These are phyloP conservation scores for Xerocomus potaroensis DNA, from an alignment of 768 basidiomycete genomes.

Conservation along the genomic window DNA sequence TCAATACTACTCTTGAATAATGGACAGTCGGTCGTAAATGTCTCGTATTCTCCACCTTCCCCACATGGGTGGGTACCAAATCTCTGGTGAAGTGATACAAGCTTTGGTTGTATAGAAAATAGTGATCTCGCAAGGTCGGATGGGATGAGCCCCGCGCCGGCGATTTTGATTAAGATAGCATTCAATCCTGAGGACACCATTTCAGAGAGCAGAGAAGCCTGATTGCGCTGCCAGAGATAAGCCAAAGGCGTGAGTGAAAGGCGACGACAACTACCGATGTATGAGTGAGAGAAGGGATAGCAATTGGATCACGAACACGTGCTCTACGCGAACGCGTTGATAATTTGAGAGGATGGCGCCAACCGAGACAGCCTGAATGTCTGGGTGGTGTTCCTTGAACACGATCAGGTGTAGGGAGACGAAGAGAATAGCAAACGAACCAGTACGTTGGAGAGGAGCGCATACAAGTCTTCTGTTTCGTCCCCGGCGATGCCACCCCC, in stretches of 20 bases:
- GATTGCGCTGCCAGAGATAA: slow-evolving; percentile 93
- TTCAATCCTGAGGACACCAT: slow-evolving; percentile 82
- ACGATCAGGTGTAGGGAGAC: slow-evolving; percentile 1
- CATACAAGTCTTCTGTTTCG: slow-evolving; percentile 92
- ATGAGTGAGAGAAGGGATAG: slow-evolving; percentile 1
- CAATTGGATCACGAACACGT: slow-evolving; percentile 61
- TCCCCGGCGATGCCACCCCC: slow-evolving; percentile 66
- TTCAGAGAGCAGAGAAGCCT: slow-evolving; percentile 76
- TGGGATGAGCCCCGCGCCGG: slow-evolving; percentile 81
- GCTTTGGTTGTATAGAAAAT: slow-evolving; percentile 64
- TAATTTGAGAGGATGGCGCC: slow-evolving; percentile 98
- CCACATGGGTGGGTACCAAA: slow-evolving; percentile 95
- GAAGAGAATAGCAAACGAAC: slow-evolving; percentile 38
- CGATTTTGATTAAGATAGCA: slow-evolving; percentile 89
- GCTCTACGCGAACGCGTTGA: slow-evolving; percentile 94
- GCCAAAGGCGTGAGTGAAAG: slow-evolving; percentile 75
- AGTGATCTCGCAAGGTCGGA: slow-evolving; percentile 79
- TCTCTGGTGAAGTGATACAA: slow-evolving; percentile 65
- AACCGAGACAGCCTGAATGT: slow-evolving; percentile 82
- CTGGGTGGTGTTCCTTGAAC: slow-evolving; percentile 66
- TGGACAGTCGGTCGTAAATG: slow-evolving; percentile 84
- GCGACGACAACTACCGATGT: slow-evolving; percentile 61
- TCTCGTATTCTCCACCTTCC: slow-evolving; percentile 98
- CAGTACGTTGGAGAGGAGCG: slow-evolving; percentile 70
- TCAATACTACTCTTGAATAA: slow-evolving; percentile 75